Base-by-base conservation (phyloP, 2,329 filamentous ascomycete genomes). In the Curvularia sp. region DNA sequence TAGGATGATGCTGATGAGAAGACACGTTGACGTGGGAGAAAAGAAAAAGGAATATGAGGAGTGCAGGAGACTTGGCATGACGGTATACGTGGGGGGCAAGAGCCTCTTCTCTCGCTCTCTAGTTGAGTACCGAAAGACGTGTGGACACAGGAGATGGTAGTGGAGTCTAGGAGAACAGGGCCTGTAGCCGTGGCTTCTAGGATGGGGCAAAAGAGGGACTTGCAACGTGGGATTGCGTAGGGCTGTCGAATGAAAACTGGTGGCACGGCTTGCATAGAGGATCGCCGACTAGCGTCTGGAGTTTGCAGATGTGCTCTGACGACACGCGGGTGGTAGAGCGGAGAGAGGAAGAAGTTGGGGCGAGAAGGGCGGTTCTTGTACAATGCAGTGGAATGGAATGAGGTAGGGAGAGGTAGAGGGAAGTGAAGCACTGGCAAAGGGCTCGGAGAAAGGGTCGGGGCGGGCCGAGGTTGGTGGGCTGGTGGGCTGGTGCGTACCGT, bases 151-250 rank as follows among this genome's bases (percentile, higher is more conserved):
- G 15, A 28, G 21, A 38, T 23, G 28, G 28, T 7, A 19, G 10
- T 23, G 30, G 30, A 47, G 47, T 39, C 47, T 49, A 34, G 30
- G 34, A 36, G 28, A 21, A 19, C 4, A 13, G 27, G 18, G 25
- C 45, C 28, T 21, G 39, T 25, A 23, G 5, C 21, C 12, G 4
- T 30, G 50, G 53, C 41, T 39, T 64, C 57, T 52, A 64, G 66
- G 69, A 68, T 71, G 67, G 69, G 67, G 69, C 63, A 68, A 71
- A 70, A 70, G 57, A 51, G 60, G 55, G 53, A 55, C 55, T 54
- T 36, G 15, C 39, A 57, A 47, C 39, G 46, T 58, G 50, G 50
- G 41, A 49, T 47, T 30, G 41, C 55, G 60, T 70, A 71, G 68
- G 67, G 69, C 69, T 70, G 67, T 61, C 68, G 67, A 57, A 71